Percentiles rank a stretch among this genome's conserved stretches.
Conservation (phyloP, 2,329 filamentous ascomycete genomes). For the Curvularia sp. region DNA sequence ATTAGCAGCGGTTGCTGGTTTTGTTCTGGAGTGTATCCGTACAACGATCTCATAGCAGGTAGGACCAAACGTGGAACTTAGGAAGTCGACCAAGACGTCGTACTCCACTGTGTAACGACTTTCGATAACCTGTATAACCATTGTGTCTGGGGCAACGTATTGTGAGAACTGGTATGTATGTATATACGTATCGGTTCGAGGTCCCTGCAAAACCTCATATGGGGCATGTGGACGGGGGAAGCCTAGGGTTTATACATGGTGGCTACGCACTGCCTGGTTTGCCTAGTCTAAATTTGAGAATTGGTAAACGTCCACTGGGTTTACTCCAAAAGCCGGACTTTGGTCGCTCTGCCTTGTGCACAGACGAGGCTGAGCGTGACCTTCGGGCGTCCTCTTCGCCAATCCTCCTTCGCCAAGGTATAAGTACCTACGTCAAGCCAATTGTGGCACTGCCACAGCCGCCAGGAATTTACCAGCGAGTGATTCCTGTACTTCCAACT, state of each 20-base stretch:
- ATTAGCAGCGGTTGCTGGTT: neutral
- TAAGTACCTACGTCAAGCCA: neutral
- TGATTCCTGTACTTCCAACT: neutral
- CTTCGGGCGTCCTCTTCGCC: neutral
- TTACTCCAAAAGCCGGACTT: neutral
- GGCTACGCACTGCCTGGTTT: too few relatives aligned
- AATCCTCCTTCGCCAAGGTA: neutral
- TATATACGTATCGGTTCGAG: too few relatives aligned
- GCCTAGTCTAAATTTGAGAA: neutral
- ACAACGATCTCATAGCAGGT: constrained; percentile 9
- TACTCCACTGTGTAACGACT: constrained; percentile 13
- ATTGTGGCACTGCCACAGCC: neutral
- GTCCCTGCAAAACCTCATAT: too few relatives aligned
- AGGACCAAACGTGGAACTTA: constrained; percentile 5
- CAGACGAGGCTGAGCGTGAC: neutral
- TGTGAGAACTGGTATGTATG: too few relatives aligned
- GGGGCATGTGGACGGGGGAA: too few relatives aligned
- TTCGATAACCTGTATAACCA: constrained; percentile 12
- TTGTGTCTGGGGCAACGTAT: neutral
- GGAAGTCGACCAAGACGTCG: constrained; percentile 7
- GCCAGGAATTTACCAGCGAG: neutral
- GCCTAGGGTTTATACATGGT: too few relatives aligned
- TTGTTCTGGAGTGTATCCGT: constrained; percentile 1
- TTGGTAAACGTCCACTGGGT: neutral
- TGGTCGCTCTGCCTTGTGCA: neutral